Conservation (phyloP, 176 grass and related monocot species). For the Puya raimondii region DNA sequence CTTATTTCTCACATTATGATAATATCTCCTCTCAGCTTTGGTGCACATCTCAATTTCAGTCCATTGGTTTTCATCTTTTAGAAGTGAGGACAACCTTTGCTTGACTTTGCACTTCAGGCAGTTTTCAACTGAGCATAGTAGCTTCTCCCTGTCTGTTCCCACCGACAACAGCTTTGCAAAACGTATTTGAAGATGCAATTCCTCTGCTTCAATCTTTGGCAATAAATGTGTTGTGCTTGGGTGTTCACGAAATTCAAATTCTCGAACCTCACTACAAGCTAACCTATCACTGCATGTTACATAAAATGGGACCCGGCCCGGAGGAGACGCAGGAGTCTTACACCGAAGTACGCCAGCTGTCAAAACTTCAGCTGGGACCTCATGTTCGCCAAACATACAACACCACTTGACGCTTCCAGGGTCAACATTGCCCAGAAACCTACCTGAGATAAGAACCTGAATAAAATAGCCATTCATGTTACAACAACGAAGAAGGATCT, state of each 20-base stretch:
- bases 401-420: constrained; percentile 57
- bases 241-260: constrained; percentile 70
- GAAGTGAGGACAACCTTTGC: constrained; percentile 15
- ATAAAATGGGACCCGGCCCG: constrained; percentile 85
- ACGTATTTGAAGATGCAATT: constrained; percentile 38
- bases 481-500: background rate
- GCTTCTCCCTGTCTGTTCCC: constrained; percentile 2
- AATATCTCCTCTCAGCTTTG: background rate
- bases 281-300: constrained; percentile 80
- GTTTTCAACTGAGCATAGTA: constrained; percentile 26
- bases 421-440: constrained; percentile 42
- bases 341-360: constrained; percentile 47
- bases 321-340: constrained; percentile 47
- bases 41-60: background rate
- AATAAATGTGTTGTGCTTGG: background rate
- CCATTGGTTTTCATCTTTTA: background rate
- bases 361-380: constrained; percentile 65
- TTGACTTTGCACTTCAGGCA: constrained; percentile 29
- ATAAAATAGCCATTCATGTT: constrained; percentile 4
- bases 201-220: constrained; percentile 18
- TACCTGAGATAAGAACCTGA: constrained; percentile 58
- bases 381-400: constrained; percentile 97
- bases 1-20: constrained; percentile 1
- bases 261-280: constrained; percentile 84
- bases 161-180: constrained; percentile 28